Evolutionary conservation across 805 yeast genomes (phyloP).

Genomic region (Candida railenensis): DNA sequence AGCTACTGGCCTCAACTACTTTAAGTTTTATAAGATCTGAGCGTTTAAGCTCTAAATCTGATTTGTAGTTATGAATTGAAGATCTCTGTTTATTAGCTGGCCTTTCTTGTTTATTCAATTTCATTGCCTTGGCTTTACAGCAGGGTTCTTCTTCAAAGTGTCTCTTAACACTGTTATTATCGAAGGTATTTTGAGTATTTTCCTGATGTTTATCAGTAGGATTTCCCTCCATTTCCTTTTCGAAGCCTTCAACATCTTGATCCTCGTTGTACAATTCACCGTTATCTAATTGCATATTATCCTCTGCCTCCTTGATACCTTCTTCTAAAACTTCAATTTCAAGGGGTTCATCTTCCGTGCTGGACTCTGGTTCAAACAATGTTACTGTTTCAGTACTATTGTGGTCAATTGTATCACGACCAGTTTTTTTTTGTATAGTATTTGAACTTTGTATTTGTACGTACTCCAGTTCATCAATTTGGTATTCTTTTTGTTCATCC

Average conservation of each 20-base stretch:
- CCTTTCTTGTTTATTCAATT: not conserved
- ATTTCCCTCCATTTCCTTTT: too few species aligned
- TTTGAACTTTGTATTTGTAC: not conserved
- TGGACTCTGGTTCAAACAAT: too few species aligned
- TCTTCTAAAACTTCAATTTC: too few species aligned
- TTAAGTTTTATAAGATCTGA: not conserved
- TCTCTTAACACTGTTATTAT: too few species aligned
- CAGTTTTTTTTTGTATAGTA: too few species aligned
- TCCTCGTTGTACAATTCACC: conserved; percentile 5
- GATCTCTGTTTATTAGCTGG: not conserved
- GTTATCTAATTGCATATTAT: conserved; percentile 3
- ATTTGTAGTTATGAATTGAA: not conserved
- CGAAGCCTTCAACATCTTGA: conserved; percentile 3
- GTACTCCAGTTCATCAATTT: conserved; percentile 1
- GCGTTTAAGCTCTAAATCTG: conserved; percentile 1
- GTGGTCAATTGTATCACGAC: too few species aligned
- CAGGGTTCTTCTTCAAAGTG: not conserved
- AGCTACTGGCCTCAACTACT: not conserved
- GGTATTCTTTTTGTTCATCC: conserved; percentile 10
- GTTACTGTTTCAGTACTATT: too few species aligned
- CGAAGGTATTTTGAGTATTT: too few species aligned
- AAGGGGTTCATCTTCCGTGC: too few species aligned
- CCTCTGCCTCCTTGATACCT: too few species aligned
- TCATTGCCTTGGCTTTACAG: not conserved
- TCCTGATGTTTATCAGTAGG: too few species aligned